Evolutionary conservation across 2,329 filamentous ascomycete genomes (phyloP).

Genomic region (Epichloe festucae): DNA sequence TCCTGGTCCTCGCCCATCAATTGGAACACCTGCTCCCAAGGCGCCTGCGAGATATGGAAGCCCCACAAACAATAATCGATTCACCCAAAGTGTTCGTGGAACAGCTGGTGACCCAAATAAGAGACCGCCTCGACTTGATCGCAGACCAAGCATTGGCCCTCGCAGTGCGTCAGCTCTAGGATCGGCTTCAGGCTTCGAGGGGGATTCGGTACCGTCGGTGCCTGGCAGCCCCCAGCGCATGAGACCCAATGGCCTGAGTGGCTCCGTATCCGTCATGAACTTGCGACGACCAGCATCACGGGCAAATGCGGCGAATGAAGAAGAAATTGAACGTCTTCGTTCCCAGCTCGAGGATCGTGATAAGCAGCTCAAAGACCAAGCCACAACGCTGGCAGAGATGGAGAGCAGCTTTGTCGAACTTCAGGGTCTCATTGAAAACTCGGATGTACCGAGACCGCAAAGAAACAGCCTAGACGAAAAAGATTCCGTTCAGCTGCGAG

Average conservation of each 20-base stretch:
- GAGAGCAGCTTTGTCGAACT: slow-evolving; percentile 77
- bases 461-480: slow-evolving; percentile 48
- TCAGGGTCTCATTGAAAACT: slow-evolving; percentile 50
- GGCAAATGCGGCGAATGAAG: slow-evolving; percentile 44
- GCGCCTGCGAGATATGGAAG: slow-evolving; percentile 23
- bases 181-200: slow-evolving; percentile 37
- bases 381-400: slow-evolving; percentile 73
- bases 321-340: slow-evolving; percentile 62
- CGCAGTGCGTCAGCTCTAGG: slow-evolving; percentile 50
- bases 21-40: slow-evolving; percentile 29
- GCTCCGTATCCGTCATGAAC: slow-evolving; percentile 42
- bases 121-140: slow-evolving; percentile 31
- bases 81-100: slow-evolving; percentile 51
- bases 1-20: slow-evolving; percentile 42
- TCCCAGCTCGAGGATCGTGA: slow-evolving; percentile 72
- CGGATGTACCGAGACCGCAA: slow-evolving; percentile 28
- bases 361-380: slow-evolving; percentile 78
- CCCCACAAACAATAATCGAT: slow-evolving; percentile 35
- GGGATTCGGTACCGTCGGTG: slow-evolving; percentile 32
- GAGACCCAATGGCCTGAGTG: slow-evolving; percentile 39
- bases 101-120: slow-evolving; percentile 50
- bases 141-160: slow-evolving; percentile 38
- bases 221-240: slow-evolving; percentile 38
- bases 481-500: slow-evolving; percentile 63
- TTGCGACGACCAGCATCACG: slow-evolving; percentile 41